phyloP scores from a whole-genome alignment of 208 protist genomes.

The Leishmania aethiopica region DNA sequence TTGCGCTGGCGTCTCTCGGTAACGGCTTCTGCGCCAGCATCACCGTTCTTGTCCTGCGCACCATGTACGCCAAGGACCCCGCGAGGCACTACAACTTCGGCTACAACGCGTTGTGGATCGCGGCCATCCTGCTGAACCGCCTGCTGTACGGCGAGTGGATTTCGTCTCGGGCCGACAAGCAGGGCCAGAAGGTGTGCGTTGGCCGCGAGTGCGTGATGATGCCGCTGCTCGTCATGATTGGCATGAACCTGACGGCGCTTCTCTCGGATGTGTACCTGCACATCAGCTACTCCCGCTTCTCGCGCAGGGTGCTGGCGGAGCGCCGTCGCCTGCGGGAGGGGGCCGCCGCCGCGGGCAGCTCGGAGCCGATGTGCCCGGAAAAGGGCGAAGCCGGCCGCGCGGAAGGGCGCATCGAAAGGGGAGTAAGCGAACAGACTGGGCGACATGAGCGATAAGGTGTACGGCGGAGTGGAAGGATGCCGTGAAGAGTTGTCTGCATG shows the following conservation, averaged over 20 bases:
- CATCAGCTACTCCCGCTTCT: slow-evolving; percentile 41
- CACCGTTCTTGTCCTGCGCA: slow-evolving; percentile 52
- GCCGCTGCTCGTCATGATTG: slow-evolving; percentile 54
- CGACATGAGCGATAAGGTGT: slow-evolving; percentile 19
- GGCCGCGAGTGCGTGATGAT: slow-evolving; percentile 48
- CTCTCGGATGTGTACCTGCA: slow-evolving; percentile 45
- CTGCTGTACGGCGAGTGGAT: slow-evolving; percentile 76
- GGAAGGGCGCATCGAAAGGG: slow-evolving; percentile 13
- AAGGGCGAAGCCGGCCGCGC: not conserved
- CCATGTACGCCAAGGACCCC: slow-evolving; percentile 72
- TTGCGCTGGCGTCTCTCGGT: slow-evolving; percentile 48
- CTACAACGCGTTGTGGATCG: slow-evolving; percentile 33
- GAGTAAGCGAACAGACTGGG: slow-evolving; percentile 20
- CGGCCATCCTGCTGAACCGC: slow-evolving; percentile 64
- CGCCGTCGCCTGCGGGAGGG: slow-evolving; percentile 35
- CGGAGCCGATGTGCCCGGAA: slow-evolving; percentile 1
- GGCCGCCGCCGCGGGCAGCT: slow-evolving; percentile 7
- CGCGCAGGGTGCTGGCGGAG: slow-evolving; percentile 40
- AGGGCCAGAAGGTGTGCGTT: slow-evolving; percentile 35
- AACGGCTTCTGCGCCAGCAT: slow-evolving; percentile 67
- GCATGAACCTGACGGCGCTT: slow-evolving; percentile 40
- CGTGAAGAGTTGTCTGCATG: not conserved
- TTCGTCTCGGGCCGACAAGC: slow-evolving; percentile 48
- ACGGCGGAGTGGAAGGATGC: not conserved
- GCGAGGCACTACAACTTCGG: slow-evolving; percentile 78